Evolutionary conservation across 495 filamentous ascomycete species (phyloP), one percentile per base, ranked within the genome.

Genomic region (Aspergillus coremiiformis): DNA sequence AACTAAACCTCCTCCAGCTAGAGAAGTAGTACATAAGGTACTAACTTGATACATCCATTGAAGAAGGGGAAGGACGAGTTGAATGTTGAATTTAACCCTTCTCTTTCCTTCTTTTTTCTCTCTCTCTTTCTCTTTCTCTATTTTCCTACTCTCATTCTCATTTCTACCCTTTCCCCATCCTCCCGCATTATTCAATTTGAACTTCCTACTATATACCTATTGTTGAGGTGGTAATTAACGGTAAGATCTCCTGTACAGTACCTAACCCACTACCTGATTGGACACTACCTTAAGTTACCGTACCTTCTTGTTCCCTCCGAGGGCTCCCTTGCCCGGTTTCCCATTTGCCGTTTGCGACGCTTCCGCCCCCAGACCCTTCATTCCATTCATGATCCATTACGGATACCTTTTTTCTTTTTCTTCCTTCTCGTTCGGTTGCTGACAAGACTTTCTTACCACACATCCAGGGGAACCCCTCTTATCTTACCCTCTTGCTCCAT

Each of bases 211-310:
- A 39, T 39, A n/a, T n/a, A n/a, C n/a, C n/a, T n/a, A 17, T 39
- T 39, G n/a, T 19, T 41, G 32, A 35, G 54, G 54, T 45, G 47
- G 51, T 58, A 51, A 46, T 35, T 35, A 35, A 15, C 46, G 23
- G 46, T 48, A 48, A 48, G 45, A 10, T 50, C 45, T n/a, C 26
- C 26, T 30, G 14, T 30, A 4, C 27, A 30, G 32, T 35, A 15
- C 32, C 32, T 35, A 35, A 15, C 9, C 12, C 7, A 22, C 24
- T 44, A 41, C 17, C 37, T 8, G 4, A 27, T 8, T 4, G 24
- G 4, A 27, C 24, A 27, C 24, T 27, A 27, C 24, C 24, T 27
- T 27, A 27, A 27, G 24, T 27, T 27, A 27, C 29, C 29, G 29
- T 32, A 32, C 32, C 32, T 30, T 37, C 17, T 21, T 20, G 37